Conservation (phyloP, 129 eudicot genomes). For the Tagetes patula region DNA sequence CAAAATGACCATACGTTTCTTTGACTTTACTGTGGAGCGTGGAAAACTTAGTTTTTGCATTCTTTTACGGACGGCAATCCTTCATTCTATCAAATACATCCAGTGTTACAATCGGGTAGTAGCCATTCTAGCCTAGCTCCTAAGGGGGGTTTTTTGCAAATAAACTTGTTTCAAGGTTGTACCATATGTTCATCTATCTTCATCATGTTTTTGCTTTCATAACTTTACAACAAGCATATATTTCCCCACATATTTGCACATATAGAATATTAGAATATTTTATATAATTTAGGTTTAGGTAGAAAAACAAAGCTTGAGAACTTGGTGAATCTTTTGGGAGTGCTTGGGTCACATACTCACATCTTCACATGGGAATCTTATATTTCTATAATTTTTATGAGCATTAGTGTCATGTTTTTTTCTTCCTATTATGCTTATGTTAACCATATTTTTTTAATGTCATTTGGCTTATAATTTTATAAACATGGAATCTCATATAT, state of each 20-base stretch:
- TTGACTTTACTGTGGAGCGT: not conserved
- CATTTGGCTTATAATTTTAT: not conserved
- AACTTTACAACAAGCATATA: constrained; percentile 9
- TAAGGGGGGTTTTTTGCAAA: not conserved
- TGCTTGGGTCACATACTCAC: not conserved
- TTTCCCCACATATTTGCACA: not conserved
- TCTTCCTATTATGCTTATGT: not conserved
- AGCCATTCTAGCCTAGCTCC: not conserved
- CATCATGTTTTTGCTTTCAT: constrained; percentile 3
- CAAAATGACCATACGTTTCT: not conserved
- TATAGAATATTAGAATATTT: not conserved
- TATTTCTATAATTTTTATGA: not conserved
- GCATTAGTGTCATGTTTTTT: not conserved
- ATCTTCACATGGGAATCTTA: not conserved
- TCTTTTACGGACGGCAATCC: not conserved
- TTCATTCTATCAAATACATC: not conserved
- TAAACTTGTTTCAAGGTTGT: not conserved
- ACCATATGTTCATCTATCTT: not conserved
- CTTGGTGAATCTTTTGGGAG: constrained; percentile 13
- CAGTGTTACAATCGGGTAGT: not conserved
- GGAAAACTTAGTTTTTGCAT: not conserved
- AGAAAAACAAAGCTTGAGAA: constrained; percentile 17
- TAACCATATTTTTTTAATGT: constrained; percentile 1
- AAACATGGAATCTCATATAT: constrained; percentile 19
- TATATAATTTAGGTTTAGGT: constrained; percentile 1